phyloP scores from a whole-genome alignment of 495 filamentous ascomycete genomes.

The Bombardia bombarda region DNA sequence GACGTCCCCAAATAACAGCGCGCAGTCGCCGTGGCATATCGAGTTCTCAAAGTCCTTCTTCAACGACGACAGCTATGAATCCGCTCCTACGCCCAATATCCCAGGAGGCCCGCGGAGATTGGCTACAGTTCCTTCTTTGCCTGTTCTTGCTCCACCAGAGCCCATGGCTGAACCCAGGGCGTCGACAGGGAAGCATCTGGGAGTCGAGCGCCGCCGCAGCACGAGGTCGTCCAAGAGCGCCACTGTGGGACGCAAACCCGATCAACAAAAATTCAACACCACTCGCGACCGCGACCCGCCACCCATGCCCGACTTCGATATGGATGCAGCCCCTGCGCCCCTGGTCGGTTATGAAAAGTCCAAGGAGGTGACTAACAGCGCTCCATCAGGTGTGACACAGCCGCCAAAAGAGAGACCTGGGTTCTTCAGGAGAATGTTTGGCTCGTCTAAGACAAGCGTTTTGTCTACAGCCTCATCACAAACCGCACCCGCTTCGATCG shows the following conservation, averaged over 20 bases:
- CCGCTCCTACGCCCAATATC: conserved; percentile 82
- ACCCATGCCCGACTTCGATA: conserved; percentile 25
- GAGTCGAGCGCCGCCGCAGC: conserved; percentile 50
- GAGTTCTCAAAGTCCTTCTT: conserved; percentile 38
- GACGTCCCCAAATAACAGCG: conserved; percentile 9
- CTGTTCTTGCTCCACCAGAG: conserved; percentile 35
- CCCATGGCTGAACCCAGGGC: conserved; percentile 23
- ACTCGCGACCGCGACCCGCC: conserved; percentile 16
- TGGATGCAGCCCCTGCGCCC: conserved; percentile 44
- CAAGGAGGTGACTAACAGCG: conserved; percentile 33
- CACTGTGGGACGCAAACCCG: conserved; percentile 30
- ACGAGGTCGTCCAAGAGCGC: conserved; percentile 54
- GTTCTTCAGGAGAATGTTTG: conserved; percentile 91
- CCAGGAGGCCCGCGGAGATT: conserved; percentile 65
- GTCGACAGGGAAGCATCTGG: conserved; percentile 6
- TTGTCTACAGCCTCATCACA: conserved; percentile 4
- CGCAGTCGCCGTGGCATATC: conserved; percentile 30
- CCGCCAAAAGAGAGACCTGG: conserved; percentile 63
- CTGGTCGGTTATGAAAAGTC: conserved; percentile 51
- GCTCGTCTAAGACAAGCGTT: conserved; percentile 39
- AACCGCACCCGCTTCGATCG: conserved; percentile 10
- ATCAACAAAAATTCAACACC: conserved; percentile 17
- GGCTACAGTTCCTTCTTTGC: conserved; percentile 34
- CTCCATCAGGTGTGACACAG: conserved; percentile 17
- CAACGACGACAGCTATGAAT: conserved; percentile 56